These are phyloP conservation scores for Neoconidiobolus thromboides DNA, from an alignment of 371 early-diverging fungal species.

Conservation along the genomic window DNA sequence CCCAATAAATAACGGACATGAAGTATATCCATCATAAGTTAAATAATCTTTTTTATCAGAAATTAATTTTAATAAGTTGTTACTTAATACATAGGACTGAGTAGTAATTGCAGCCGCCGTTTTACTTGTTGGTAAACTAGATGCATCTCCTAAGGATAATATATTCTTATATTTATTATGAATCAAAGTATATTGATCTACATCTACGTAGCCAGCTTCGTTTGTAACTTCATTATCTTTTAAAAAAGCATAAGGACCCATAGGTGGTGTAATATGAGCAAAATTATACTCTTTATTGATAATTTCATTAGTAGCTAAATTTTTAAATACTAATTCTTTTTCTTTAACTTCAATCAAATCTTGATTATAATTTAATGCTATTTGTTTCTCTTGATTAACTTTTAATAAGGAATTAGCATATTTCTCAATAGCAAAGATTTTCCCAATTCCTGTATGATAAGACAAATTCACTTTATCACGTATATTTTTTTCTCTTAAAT, in stretches of 20 bases:
- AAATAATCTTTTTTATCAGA: slow-evolving; percentile 13
- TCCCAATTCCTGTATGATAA: slow-evolving; percentile 57
- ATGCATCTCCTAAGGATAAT: slow-evolving; percentile 66
- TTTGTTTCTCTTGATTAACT: slow-evolving; percentile 44
- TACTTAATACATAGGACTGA: slow-evolving; percentile 53
- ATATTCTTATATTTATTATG: slow-evolving; percentile 62
- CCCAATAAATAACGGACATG: slow-evolving; percentile 63
- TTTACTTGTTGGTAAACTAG: slow-evolving; percentile 73
- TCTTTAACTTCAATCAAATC: slow-evolving; percentile 51
- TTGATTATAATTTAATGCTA: slow-evolving; percentile 43
- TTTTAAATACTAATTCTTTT: slow-evolving; percentile 38
- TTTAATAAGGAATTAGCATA: slow-evolving; percentile 49
- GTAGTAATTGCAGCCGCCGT: slow-evolving; percentile 77
- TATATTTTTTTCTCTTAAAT: slow-evolving; percentile 43
- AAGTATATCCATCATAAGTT: slow-evolving; percentile 65
- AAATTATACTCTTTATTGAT: slow-evolving; percentile 39
- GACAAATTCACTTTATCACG: slow-evolving; percentile 46
- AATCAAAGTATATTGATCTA: slow-evolving; percentile 55
- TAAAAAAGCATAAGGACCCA: slow-evolving; percentile 59
- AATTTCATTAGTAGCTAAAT: slow-evolving; percentile 25
- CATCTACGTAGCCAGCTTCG: slow-evolving; percentile 66
- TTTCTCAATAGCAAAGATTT: slow-evolving; percentile 77
- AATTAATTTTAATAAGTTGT: slow-evolving; percentile 45
- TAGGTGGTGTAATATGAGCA: slow-evolving; percentile 76
- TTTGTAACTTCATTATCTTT: slow-evolving; percentile 47